phyloP scores from a whole-genome alignment of 768 basidiomycete species.

The Collybiopsis confluens region DNA sequence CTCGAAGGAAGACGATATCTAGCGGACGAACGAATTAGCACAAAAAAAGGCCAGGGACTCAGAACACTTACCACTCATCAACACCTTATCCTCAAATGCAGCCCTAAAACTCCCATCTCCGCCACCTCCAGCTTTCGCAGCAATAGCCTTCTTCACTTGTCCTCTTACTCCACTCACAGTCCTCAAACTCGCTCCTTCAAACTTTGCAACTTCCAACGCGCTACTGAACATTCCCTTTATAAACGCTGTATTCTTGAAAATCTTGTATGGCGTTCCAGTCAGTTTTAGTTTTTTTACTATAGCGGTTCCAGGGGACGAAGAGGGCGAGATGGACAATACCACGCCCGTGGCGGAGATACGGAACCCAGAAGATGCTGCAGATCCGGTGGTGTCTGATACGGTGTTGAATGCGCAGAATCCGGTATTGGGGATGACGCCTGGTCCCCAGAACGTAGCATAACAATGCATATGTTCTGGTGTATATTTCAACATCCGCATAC shows the following conservation, averaged over 20 bases:
- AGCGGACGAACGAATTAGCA: not conserved
- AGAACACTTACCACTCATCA: constrained; percentile 79
- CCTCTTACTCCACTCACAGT: constrained; percentile 96
- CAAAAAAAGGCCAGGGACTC: not conserved
- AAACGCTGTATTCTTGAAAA: constrained; percentile 99
- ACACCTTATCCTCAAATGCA: constrained; percentile 96
- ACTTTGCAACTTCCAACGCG: constrained; percentile 94
- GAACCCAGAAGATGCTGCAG: constrained; percentile 63
- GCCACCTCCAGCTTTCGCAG: constrained; percentile 83
- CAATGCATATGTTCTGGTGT: constrained; percentile 99
- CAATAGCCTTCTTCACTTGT: constrained; percentile 92
- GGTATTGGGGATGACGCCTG: constrained; percentile 86
- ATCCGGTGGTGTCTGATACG: constrained; percentile 37
- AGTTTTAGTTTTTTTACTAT: constrained; percentile 99
- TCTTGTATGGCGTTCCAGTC: constrained; percentile 93
- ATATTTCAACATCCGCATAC: constrained; percentile 99
- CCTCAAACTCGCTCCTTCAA: constrained; percentile 94
- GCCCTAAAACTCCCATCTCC: constrained; percentile 95
- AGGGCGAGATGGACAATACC: constrained; percentile 88
- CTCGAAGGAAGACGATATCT: constrained; percentile 94
- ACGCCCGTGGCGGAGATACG: constrained; percentile 91
- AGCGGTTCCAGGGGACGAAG: constrained; percentile 46
- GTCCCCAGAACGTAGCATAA: constrained; percentile 96
- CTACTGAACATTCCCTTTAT: constrained; percentile 95
- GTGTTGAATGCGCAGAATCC: constrained; percentile 98